phyloP scores from a whole-genome alignment of 2,329 filamentous ascomycete species.

The Curvularia verruculosa region DNA sequence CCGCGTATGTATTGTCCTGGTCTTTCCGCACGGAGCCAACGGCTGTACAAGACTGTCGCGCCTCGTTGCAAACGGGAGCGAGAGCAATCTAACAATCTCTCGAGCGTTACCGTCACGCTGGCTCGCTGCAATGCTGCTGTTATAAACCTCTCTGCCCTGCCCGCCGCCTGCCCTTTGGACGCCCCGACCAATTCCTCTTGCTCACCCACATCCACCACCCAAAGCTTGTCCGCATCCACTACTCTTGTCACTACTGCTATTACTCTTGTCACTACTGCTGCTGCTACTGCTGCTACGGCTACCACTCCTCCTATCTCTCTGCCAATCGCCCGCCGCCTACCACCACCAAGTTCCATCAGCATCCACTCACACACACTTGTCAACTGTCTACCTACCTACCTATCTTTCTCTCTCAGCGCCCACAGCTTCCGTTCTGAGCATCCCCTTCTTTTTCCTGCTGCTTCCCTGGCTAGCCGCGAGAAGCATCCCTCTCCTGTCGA shows the following conservation, averaged over 20 bases:
- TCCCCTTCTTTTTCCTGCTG: not conserved
- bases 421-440: not conserved
- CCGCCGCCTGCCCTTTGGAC: slow-evolving; percentile 40
- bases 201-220: slow-evolving; percentile 3
- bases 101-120: slow-evolving; percentile 46
- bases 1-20: slow-evolving; percentile 45
- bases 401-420: slow-evolving; percentile 13
- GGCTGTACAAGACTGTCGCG: slow-evolving; percentile 49
- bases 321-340: not conserved
- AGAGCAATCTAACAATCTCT: slow-evolving; percentile 50
- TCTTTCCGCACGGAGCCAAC: slow-evolving; percentile 49
- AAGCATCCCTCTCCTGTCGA: slow-evolving; percentile 10
- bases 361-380: not conserved
- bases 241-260: slow-evolving; percentile 18
- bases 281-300: slow-evolving; percentile 22
- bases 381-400: slow-evolving; percentile 13
- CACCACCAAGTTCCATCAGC: not conserved
- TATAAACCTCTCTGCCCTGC: slow-evolving; percentile 48
- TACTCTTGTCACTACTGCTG: slow-evolving; percentile 9
- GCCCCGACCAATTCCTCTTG: slow-evolving; percentile 36
- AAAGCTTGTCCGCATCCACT: slow-evolving; percentile 2
- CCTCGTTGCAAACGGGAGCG: slow-evolving; percentile 51
- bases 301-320: slow-evolving; percentile 1
- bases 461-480: not conserved
- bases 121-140: slow-evolving; percentile 43